A percentile compares a stretch with the other conserved stretches of the same genome.
Evolutionary conservation across 1,284 basidiomycete genomes (phyloP).

Genomic region (Sporisorium scitamineum): DNA sequence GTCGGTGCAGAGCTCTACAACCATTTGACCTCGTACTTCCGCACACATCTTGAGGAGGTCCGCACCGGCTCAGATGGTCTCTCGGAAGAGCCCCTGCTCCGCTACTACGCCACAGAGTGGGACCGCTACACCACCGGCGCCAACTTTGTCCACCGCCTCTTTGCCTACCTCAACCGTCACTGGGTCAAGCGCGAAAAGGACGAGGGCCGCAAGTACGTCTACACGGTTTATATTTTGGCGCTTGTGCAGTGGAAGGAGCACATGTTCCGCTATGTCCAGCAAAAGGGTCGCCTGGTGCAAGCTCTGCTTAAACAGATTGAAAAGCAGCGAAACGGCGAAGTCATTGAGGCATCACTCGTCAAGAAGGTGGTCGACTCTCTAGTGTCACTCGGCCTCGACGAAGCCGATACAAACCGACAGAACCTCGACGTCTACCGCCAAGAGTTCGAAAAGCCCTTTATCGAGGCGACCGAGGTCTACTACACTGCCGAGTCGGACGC

Average conservation of each 20-base stretch:
- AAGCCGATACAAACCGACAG: constrained; percentile 87
- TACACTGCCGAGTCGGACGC: constrained; percentile 91
- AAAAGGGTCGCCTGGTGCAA: constrained; percentile 81
- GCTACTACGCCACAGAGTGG: constrained; percentile 94
- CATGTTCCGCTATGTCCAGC: constrained; percentile 88
- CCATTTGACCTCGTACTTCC: constrained; percentile 86
- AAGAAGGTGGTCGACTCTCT: constrained; percentile 98
- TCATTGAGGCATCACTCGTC: constrained; percentile 90
- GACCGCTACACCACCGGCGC: constrained; percentile 95
- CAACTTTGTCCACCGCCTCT: constrained; percentile 84
- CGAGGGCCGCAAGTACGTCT: constrained; percentile 94
- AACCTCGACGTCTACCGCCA: constrained; percentile 94
- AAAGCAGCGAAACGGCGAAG: constrained; percentile 92
- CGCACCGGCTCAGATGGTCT: constrained; percentile 80
- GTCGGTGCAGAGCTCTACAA: constrained; percentile 95
- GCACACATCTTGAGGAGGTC: constrained; percentile 71
- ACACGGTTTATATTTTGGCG: constrained; percentile 94
- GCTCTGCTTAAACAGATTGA: constrained; percentile 91
- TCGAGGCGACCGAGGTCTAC: constrained; percentile 87
- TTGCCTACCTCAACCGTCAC: constrained; percentile 96
- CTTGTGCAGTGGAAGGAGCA: constrained; percentile 94
- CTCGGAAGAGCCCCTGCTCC: constrained; percentile 86
- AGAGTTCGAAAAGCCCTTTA: constrained; percentile 90
- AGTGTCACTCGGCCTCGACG: constrained; percentile 92
- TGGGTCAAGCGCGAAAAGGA: constrained; percentile 99